These are phyloP conservation scores for Lasiodiplodia citricola DNA, from an alignment of 2,329 filamentous ascomycete species.

Conservation along the genomic window DNA sequence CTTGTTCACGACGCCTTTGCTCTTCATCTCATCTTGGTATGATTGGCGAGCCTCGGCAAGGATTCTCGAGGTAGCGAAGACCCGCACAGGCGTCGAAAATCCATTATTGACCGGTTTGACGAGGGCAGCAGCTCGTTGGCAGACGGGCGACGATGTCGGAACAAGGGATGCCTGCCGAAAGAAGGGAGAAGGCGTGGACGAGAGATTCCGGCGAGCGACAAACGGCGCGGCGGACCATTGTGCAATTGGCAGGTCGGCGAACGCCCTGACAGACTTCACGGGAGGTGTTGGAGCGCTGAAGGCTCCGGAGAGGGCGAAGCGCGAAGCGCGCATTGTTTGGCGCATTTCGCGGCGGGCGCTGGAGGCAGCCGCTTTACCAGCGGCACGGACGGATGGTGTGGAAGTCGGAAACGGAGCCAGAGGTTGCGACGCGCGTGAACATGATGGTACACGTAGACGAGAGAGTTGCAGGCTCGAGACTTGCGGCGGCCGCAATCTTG, in stretches of 20 bases:
- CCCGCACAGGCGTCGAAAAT: not conserved
- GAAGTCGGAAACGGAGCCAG: slow-evolving; percentile 6
- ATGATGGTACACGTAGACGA: slow-evolving; percentile 15
- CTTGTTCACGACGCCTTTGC: slow-evolving; percentile 41
- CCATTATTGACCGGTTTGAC: not conserved
- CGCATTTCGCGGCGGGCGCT: slow-evolving; percentile 2
- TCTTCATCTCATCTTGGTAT: slow-evolving; percentile 47
- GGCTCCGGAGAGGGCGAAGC: slow-evolving; percentile 35
- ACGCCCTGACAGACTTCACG: slow-evolving; percentile 38
- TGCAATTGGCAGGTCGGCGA: slow-evolving; percentile 21
- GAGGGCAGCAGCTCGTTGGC: slow-evolving; percentile 6
- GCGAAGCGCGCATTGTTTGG: slow-evolving; percentile 43
- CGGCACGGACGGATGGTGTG: slow-evolving; percentile 19
- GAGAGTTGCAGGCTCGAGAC: slow-evolving; percentile 9
- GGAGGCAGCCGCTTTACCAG: slow-evolving; percentile 5
- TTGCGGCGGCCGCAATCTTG: slow-evolving; percentile 6
- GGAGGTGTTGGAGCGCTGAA: slow-evolving; percentile 42
- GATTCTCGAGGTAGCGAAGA: slow-evolving; percentile 9
- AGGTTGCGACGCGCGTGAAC: slow-evolving; percentile 14
- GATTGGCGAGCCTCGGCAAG: slow-evolving; percentile 35
- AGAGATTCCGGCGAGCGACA: not conserved
- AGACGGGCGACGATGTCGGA: slow-evolving; percentile 15
- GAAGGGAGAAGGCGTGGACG: slow-evolving; percentile 8
- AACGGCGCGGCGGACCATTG: not conserved
- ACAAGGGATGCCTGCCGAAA: slow-evolving; percentile 15